Evolutionary conservation across 179 eudicot genomes (phyloP).

Genomic region (Camellia oleifera): DNA sequence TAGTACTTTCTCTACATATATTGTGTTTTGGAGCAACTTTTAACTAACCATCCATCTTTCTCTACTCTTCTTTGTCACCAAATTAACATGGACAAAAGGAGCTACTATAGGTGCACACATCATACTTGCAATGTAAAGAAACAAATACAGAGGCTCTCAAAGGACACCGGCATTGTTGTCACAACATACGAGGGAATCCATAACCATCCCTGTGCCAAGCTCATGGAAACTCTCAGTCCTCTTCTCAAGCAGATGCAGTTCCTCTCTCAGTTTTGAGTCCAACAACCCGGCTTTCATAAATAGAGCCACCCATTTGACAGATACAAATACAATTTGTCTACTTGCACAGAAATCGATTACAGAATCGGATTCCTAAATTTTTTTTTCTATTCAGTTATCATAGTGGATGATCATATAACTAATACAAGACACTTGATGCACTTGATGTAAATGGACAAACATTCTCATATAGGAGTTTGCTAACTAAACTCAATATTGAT

Average conservation of each 20-base stretch:
- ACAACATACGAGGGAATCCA: slow-evolving; percentile 66
- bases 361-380: too few relatives aligned
- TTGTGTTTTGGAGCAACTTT: neutral
- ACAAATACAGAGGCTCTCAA: slow-evolving; percentile 54
- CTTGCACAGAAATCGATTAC: too few relatives aligned
- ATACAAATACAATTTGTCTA: too few relatives aligned
- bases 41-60: neutral
- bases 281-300: too few relatives aligned
- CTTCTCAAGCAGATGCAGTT: slow-evolving; percentile 32
- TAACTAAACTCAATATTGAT: neutral
- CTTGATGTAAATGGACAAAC: too few relatives aligned
- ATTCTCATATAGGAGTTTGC: neutral
- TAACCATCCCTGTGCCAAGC: slow-evolving; percentile 57
- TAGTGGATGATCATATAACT: too few relatives aligned
- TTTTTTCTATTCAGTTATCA: too few relatives aligned
- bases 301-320: too few relatives aligned
- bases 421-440: too few relatives aligned
- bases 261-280: slow-evolving; percentile 1
- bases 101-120: slow-evolving; percentile 61
- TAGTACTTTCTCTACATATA: neutral
- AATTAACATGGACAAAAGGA: slow-evolving; percentile 26
- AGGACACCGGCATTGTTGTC: slow-evolving; percentile 45
- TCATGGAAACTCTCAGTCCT: slow-evolving; percentile 62
- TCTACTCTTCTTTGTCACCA: neutral
- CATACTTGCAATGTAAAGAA: slow-evolving; percentile 62